These are phyloP conservation scores for Claviceps digitariae DNA, from an alignment of 2,329 filamentous ascomycete species.

Conservation along the genomic window DNA sequence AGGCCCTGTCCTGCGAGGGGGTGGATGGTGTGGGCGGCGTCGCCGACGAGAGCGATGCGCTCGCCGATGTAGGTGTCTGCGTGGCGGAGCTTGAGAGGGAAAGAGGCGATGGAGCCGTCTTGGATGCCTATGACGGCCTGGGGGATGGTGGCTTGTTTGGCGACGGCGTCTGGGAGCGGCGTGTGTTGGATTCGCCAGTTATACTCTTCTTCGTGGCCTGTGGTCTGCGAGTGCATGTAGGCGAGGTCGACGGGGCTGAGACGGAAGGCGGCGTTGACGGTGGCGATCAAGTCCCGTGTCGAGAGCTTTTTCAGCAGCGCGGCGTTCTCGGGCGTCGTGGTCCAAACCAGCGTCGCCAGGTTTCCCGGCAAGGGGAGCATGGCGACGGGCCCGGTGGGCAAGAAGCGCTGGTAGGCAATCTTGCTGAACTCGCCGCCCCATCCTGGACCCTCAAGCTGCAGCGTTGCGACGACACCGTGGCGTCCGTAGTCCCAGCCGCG, in stretches of 20 bases:
- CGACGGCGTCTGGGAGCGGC: slow-evolving; percentile 21
- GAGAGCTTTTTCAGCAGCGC: slow-evolving; percentile 64
- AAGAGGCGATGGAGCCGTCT: slow-evolving; percentile 68
- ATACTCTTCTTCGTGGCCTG: slow-evolving; percentile 58
- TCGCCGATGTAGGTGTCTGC: slow-evolving; percentile 88
- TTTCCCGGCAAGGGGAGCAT: slow-evolving; percentile 80
- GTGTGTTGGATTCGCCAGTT: slow-evolving; percentile 73
- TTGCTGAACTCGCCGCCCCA: slow-evolving; percentile 43
- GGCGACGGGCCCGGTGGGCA: slow-evolving; percentile 83
- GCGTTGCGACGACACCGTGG: slow-evolving; percentile 81
- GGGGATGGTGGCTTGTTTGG: slow-evolving; percentile 37
- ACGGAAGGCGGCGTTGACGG: slow-evolving; percentile 90
- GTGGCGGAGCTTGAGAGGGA: slow-evolving; percentile 82
- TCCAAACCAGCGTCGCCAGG: slow-evolving; percentile 83
- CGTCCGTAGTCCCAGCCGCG: slow-evolving; percentile 88
- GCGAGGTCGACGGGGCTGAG: slow-evolving; percentile 65
- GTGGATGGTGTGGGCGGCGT: slow-evolving; percentile 90
- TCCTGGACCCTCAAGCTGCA: slow-evolving; percentile 53
- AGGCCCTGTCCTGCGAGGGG: slow-evolving; percentile 89
- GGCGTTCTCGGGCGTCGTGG: slow-evolving; percentile 71
- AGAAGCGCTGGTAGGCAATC: slow-evolving; percentile 87
- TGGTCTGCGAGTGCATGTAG: slow-evolving; percentile 58
- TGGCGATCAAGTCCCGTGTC: slow-evolving; percentile 60
- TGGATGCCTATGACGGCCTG: slow-evolving; percentile 59
- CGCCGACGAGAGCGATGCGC: slow-evolving; percentile 81